These are phyloP conservation scores for Paecilomyces dactylethromorphus DNA, from an alignment of 2,329 filamentous ascomycete species.

Conservation along the genomic window DNA sequence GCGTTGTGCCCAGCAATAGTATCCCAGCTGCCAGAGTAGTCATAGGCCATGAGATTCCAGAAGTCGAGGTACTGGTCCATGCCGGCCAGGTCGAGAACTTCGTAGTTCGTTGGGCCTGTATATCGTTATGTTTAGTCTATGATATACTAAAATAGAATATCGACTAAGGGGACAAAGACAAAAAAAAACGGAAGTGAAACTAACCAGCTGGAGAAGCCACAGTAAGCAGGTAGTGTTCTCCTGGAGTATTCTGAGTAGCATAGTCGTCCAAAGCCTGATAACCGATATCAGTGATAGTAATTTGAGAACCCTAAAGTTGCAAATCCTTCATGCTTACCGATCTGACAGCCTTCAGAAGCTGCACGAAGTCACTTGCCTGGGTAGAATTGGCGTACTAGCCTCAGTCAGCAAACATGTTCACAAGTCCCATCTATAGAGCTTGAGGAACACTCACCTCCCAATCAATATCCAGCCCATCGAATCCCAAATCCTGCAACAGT, in stretches of 20 bases:
- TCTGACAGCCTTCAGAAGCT: slow-evolving; percentile 25
- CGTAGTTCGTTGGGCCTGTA: slow-evolving; percentile 38
- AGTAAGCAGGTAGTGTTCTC: slow-evolving; percentile 40
- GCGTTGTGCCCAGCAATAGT: slow-evolving; percentile 66
- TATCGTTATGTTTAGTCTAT: not conserved
- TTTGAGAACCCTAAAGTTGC: not conserved
- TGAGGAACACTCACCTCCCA: slow-evolving; percentile 27
- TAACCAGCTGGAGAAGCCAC: slow-evolving; percentile 40
- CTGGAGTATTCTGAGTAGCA: slow-evolving; percentile 29
- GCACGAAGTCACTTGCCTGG: slow-evolving; percentile 29
- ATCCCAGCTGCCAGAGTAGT: slow-evolving; percentile 80
- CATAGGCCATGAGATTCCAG: slow-evolving; percentile 70
- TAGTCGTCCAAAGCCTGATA: slow-evolving; percentile 36
- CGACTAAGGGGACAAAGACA: too few relatives aligned
- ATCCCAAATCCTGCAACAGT: slow-evolving; percentile 69
- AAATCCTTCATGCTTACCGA: slow-evolving; percentile 13
- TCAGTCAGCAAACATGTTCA: not conserved
- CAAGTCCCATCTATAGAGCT: not conserved
- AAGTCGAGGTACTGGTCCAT: slow-evolving; percentile 46
- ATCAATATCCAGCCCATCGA: slow-evolving; percentile 45
- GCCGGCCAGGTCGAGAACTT: slow-evolving; percentile 32
- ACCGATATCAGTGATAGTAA: not conserved
- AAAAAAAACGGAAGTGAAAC: not conserved
- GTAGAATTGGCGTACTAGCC: slow-evolving; percentile 22
- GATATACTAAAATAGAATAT: not conserved